Conservation (phyloP, 148 eudicot genomes). For the Vaccinium myrtillus region DNA sequence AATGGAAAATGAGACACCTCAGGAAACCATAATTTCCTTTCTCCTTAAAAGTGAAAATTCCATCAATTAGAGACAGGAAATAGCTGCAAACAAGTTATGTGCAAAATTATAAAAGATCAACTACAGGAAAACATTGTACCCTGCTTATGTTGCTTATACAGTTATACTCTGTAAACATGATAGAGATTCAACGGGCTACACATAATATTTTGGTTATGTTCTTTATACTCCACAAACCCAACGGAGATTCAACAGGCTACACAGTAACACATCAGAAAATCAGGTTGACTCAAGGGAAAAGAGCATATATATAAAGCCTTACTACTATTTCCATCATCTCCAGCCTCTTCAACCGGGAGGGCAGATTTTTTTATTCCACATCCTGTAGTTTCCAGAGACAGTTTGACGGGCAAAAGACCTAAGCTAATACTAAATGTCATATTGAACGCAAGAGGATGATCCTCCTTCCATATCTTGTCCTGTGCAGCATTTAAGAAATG, state of each 20-base stretch:
- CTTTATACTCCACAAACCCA: neutral
- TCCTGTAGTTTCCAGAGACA: conserved; percentile 72
- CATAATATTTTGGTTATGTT: neutral
- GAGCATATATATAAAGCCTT: conserved; percentile 28
- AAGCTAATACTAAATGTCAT: conserved; percentile 75
- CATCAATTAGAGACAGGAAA: neutral
- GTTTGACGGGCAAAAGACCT: conserved; percentile 73
- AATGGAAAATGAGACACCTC: neutral
- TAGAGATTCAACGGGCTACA: conserved; percentile 1
- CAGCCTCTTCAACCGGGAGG: conserved; percentile 65
- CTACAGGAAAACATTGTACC: neutral
- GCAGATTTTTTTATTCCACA: conserved; percentile 85
- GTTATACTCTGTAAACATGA: neutral
- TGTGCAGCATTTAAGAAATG: conserved; percentile 33
- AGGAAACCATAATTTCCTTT: neutral
- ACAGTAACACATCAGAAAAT: neutral
- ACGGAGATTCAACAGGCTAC: neutral
- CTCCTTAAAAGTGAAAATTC: neutral
- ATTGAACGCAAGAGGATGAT: conserved; percentile 84
- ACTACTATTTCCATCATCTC: conserved; percentile 64
- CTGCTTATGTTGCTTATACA: neutral
- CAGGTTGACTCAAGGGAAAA: neutral
- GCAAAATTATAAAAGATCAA: neutral
- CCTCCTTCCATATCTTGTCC: conserved; percentile 72
- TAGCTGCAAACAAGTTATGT: neutral